Evolutionary conservation across 2,329 filamentous ascomycete genomes (phyloP).

Genomic region (Chrysoporthe cubensis): DNA sequence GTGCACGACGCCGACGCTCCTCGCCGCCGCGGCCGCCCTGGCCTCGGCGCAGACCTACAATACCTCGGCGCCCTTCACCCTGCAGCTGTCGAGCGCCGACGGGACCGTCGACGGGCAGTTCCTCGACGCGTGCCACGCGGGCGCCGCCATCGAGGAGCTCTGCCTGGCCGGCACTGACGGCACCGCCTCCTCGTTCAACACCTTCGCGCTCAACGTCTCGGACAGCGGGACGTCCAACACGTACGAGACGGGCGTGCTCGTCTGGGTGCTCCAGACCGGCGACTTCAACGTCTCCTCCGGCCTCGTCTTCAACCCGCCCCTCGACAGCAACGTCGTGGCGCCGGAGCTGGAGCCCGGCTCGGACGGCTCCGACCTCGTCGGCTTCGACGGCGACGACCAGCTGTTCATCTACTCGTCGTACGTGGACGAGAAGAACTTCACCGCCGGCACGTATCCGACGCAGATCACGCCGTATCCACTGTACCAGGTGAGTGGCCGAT

Average conservation of each 20-base stretch:
- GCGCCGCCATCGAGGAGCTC: slow-evolving; percentile 40
- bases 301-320: slow-evolving; percentile 33
- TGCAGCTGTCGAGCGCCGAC: slow-evolving; percentile 37
- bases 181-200: slow-evolving; percentile 29
- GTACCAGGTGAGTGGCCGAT: slow-evolving; percentile 33
- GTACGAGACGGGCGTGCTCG: slow-evolving; percentile 34
- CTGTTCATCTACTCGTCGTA: slow-evolving; percentile 35
- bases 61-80: slow-evolving; percentile 40
- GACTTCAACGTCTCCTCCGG: slow-evolving; percentile 27
- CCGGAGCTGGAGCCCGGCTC: slow-evolving; percentile 34
- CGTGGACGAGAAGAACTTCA: slow-evolving; percentile 37
- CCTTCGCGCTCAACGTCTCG: slow-evolving; percentile 43
- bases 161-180: slow-evolving; percentile 34
- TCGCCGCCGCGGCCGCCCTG: slow-evolving; percentile 36
- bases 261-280: slow-evolving; percentile 37
- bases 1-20: slow-evolving; percentile 34
- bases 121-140: slow-evolving; percentile 39
- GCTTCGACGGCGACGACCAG: slow-evolving; percentile 38
- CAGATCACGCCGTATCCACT: slow-evolving; percentile 28
- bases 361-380: slow-evolving; percentile 28
- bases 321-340: slow-evolving; percentile 39
- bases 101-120: slow-evolving; percentile 39
- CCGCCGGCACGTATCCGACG: slow-evolving; percentile 29
- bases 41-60: slow-evolving; percentile 37
- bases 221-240: slow-evolving; percentile 20